Percentiles rank a stretch among this genome's conserved stretches.
Evolutionary conservation across 352 stramenopile genomes (phyloP).

Genomic region (Thalassiosira allenii): DNA sequence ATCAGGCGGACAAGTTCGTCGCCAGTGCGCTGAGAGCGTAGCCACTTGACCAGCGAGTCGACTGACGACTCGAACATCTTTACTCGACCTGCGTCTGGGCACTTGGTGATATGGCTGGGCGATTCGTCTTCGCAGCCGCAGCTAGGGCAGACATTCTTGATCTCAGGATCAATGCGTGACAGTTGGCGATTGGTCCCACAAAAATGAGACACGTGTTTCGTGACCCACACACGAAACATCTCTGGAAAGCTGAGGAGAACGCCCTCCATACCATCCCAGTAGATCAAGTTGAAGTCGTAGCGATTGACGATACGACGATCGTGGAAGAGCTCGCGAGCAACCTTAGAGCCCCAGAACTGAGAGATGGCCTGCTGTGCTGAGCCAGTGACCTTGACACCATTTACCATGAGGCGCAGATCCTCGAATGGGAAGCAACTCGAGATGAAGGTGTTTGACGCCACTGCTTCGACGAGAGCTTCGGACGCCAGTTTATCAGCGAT

Average conservation of each 20-base stretch:
- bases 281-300: slow-evolving; percentile 18
- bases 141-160: slow-evolving; percentile 25
- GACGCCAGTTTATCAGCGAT: slow-evolving; percentile 27
- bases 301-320: slow-evolving; percentile 2
- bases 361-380: slow-evolving; percentile 25
- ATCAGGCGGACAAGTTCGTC: not conserved
- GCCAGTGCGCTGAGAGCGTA: slow-evolving; percentile 3
- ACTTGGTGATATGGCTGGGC: slow-evolving; percentile 36
- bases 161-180: not conserved
- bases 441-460: slow-evolving; percentile 10
- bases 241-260: slow-evolving; percentile 11
- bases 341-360: not conserved
- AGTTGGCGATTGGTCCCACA: slow-evolving; percentile 33
- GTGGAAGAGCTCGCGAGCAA: slow-evolving; percentile 7
- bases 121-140: slow-evolving; percentile 29
- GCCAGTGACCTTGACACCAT: not conserved
- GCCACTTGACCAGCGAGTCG: not conserved
- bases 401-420: not conserved
- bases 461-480: not conserved
- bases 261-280: slow-evolving; percentile 22
- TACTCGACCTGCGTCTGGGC: slow-evolving; percentile 1
- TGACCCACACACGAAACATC: slow-evolving; percentile 18
- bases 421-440: slow-evolving; percentile 24
- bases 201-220: slow-evolving; percentile 36
- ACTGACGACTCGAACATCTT: slow-evolving; percentile 24